A percentile compares a stretch with the other conserved stretches of the same genome.
Evolutionary conservation across 352 stramenopile species (phyloP).

Genomic region (Globisporangium polare): DNA sequence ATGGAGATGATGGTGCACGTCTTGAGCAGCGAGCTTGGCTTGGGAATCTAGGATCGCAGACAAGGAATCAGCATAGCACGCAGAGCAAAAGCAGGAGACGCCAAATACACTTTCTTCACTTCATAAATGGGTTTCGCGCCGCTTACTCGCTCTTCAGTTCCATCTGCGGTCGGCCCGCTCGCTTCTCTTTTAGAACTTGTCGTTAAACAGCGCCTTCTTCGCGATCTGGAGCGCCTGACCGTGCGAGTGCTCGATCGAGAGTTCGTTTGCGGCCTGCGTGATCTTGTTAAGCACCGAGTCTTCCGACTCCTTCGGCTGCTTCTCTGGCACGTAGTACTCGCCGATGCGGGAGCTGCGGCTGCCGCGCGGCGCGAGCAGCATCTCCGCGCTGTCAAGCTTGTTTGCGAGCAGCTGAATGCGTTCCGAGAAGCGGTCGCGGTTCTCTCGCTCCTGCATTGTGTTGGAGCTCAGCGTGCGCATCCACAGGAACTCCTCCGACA

Average conservation of each 20-base stretch:
- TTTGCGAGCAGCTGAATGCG: constrained; percentile 83
- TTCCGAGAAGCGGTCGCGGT: constrained; percentile 87
- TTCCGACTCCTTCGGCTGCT: constrained; percentile 70
- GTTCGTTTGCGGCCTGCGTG: constrained; percentile 80
- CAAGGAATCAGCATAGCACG: not conserved
- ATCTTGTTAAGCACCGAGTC: constrained; percentile 86
- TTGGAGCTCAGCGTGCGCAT: constrained; percentile 89
- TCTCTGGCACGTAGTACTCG: constrained; percentile 86
- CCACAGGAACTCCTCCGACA: constrained; percentile 94
- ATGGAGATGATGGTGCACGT: not conserved
- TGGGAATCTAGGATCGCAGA: not conserved
- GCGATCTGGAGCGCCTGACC: constrained; percentile 76
- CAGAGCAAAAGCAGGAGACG: not conserved
- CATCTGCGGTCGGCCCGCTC: constrained; percentile 4
- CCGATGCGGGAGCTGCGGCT: constrained; percentile 68
- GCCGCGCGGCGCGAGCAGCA: constrained; percentile 47
- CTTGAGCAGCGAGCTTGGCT: not conserved
- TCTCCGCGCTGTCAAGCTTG: constrained; percentile 78
- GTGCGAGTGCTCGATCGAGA: constrained; percentile 81
- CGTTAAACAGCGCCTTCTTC: constrained; percentile 86
- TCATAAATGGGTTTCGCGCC: constrained; percentile 3
- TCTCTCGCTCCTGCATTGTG: constrained; percentile 87
- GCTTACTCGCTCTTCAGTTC: not conserved
- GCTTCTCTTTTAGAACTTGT: constrained; percentile 40
- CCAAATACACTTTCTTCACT: constrained; percentile 7